phyloP scores from a whole-genome alignment of 2,329 filamentous ascomycete species.

The Lachnellula suecica region DNA sequence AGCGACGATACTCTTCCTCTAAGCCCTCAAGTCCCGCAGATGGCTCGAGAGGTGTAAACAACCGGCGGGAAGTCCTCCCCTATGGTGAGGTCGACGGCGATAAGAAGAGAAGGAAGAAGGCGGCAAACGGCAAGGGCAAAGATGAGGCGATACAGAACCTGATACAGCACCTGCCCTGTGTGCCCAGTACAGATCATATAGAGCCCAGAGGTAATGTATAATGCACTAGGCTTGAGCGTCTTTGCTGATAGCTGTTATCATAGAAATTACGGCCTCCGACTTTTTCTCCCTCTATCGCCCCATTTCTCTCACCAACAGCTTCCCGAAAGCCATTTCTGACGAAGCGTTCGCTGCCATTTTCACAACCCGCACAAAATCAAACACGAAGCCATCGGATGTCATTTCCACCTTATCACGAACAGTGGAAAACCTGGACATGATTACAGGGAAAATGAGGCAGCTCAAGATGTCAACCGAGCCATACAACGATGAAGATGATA shows the following conservation, averaged over 20 bases:
- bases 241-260: slow-evolving; percentile 5
- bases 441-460: slow-evolving; percentile 50
- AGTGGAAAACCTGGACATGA: slow-evolving; percentile 58
- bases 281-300: slow-evolving; percentile 97
- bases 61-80: slow-evolving; percentile 40
- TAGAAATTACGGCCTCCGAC: slow-evolving; percentile 83
- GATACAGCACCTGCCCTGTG: slow-evolving; percentile 64
- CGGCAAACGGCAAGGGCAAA: slow-evolving; percentile 34
- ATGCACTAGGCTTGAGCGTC: neutral
- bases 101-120: slow-evolving; percentile 55
- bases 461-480: slow-evolving; percentile 15
- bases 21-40: slow-evolving; percentile 38
- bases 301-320: slow-evolving; percentile 81
- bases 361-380: slow-evolving; percentile 49
- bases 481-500: slow-evolving; percentile 33
- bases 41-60: slow-evolving; percentile 31
- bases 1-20: slow-evolving; percentile 36
- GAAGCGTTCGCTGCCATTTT: slow-evolving; percentile 87
- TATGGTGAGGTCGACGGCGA: too few species aligned
- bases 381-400: slow-evolving; percentile 55
- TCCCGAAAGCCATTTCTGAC: slow-evolving; percentile 70
- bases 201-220: slow-evolving; percentile 56
- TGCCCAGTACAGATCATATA: slow-evolving; percentile 73
- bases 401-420: slow-evolving; percentile 65
- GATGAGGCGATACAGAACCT: slow-evolving; percentile 55